Evolutionary conservation across 2,329 filamentous ascomycete species (phyloP).

Genomic region (Didymella keratinophila): DNA sequence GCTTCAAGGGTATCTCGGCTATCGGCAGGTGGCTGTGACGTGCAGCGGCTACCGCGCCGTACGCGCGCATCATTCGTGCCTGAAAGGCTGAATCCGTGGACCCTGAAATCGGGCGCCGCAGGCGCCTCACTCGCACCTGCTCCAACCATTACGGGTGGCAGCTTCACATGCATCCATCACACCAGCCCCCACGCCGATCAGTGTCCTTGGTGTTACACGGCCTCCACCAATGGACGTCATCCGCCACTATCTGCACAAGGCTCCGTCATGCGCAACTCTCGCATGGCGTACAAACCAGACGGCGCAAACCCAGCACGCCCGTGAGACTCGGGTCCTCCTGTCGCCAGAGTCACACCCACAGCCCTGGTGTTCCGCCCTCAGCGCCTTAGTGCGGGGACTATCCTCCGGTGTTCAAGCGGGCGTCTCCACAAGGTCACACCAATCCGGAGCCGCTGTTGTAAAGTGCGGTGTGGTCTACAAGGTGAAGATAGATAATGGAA

Average conservation of each 20-base stretch:
- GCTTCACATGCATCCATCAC: slow-evolving; percentile 18
- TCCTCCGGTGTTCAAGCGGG: slow-evolving; percentile 12
- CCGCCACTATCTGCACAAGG: slow-evolving; percentile 13
- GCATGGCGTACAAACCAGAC: slow-evolving; percentile 17
- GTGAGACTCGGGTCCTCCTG: slow-evolving; percentile 13
- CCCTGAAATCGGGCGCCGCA: neutral
- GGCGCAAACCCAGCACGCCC: slow-evolving; percentile 11
- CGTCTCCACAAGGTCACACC: slow-evolving; percentile 14
- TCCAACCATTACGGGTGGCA: slow-evolving; percentile 5
- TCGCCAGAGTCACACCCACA: slow-evolving; percentile 12
- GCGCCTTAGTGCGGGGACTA: slow-evolving; percentile 9
- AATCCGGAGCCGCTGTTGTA: slow-evolving; percentile 12
- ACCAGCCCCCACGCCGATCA: slow-evolving; percentile 13
- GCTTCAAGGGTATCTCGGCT: neutral
- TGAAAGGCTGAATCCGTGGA: slow-evolving; percentile 3
- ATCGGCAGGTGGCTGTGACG: neutral
- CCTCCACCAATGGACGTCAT: slow-evolving; percentile 13
- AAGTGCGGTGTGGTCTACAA: slow-evolving; percentile 20
- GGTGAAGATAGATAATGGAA: slow-evolving; percentile 20
- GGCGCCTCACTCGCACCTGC: slow-evolving; percentile 14
- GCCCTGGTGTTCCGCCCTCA: slow-evolving; percentile 11
- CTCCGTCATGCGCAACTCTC: slow-evolving; percentile 15
- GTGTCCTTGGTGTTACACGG: slow-evolving; percentile 5
- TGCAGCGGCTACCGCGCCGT: slow-evolving; percentile 11
- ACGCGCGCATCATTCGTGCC: neutral